Percentiles rank a stretch among this genome's conserved stretches.
phyloP scores from a whole-genome alignment of 1,284 basidiomycete genomes.

The Ustilago hordei region DNA sequence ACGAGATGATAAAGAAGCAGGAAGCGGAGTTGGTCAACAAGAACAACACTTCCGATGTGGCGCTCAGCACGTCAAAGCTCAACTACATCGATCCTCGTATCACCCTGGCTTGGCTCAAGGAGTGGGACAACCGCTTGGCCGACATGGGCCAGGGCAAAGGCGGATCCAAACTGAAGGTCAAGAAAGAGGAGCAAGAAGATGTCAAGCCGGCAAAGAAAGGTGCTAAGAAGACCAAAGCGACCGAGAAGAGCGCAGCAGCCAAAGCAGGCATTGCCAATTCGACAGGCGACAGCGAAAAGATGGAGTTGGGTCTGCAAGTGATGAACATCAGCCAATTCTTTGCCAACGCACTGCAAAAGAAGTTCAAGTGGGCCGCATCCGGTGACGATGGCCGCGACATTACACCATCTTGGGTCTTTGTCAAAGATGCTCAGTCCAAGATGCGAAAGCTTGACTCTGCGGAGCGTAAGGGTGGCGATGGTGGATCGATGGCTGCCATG shows the following conservation, averaged over 20 bases:
- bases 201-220: slow-evolving; percentile 44
- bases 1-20: slow-evolving; percentile 65
- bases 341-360: slow-evolving; percentile 68
- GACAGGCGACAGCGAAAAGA: slow-evolving; percentile 63
- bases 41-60: slow-evolving; percentile 67
- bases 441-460: slow-evolving; percentile 62
- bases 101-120: slow-evolving; percentile 68
- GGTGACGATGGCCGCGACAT: slow-evolving; percentile 59
- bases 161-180: slow-evolving; percentile 46
- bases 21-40: slow-evolving; percentile 65
- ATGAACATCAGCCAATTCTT: slow-evolving; percentile 66
- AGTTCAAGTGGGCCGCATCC: slow-evolving; percentile 66
- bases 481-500: slow-evolving; percentile 49
- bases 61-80: slow-evolving; percentile 67
- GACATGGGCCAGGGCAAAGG: slow-evolving; percentile 38
- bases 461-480: slow-evolving; percentile 43
- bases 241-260: slow-evolving; percentile 38
- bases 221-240: slow-evolving; percentile 20
- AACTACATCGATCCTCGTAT: slow-evolving; percentile 70
- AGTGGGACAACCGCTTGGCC: slow-evolving; percentile 63
- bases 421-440: slow-evolving; percentile 61
- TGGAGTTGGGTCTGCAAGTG: slow-evolving; percentile 64
- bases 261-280: slow-evolving; percentile 46
- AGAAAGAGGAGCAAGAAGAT: slow-evolving; percentile 58
- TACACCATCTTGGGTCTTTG: slow-evolving; percentile 61